Conservation (phyloP, 1,139 yeast genomes). For the Nadsonia starkeyi-henricii region DNA sequence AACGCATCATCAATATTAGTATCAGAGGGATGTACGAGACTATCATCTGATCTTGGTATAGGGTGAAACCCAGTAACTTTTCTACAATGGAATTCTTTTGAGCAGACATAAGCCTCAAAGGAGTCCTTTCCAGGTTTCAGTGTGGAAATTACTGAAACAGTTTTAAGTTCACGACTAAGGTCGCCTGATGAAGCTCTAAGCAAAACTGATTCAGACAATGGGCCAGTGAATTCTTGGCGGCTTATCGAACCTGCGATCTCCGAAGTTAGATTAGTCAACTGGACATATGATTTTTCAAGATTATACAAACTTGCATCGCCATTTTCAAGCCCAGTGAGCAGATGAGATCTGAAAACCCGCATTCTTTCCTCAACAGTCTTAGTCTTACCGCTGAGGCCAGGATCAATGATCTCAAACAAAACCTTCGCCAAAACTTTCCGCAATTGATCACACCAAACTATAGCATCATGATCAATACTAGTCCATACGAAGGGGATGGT, state of each 20-base stretch:
- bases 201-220: conserved; percentile 1
- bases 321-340: conserved; percentile 46
- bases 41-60: not conserved
- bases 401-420: conserved; percentile 47
- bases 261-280: not conserved
- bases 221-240: not conserved
- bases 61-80: not conserved
- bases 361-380: conserved; percentile 39
- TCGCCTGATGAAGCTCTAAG: conserved; percentile 2
- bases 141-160: conserved; percentile 4
- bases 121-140: not conserved
- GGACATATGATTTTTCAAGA: conserved; percentile 1
- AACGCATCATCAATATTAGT: not conserved
- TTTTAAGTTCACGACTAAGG: not conserved
- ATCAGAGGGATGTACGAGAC: not conserved
- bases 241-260: no score
- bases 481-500: conserved; percentile 92
- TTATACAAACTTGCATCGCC: conserved; percentile 1
- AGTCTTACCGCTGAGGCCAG: conserved; percentile 38
- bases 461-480: conserved; percentile 86
- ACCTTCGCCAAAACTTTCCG: conserved; percentile 48
- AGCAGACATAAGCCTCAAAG: not conserved
- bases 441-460: conserved; percentile 93
- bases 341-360: conserved; percentile 33
- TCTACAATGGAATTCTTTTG: not conserved